Conservation (phyloP, 176 grass and related monocot genomes). For the Oryza nivara region DNA sequence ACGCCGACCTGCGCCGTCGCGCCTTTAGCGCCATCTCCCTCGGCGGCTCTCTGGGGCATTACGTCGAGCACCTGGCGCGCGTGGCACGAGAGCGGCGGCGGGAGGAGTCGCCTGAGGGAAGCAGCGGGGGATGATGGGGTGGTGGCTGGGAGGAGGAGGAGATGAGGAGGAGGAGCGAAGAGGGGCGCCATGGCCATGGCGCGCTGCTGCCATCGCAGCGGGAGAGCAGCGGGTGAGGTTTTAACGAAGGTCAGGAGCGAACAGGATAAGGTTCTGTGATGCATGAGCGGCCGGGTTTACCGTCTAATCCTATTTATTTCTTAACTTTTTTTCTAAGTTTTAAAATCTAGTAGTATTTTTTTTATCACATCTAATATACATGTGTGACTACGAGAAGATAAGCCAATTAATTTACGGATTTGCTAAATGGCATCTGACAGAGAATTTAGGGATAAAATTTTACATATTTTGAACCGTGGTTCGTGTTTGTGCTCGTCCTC, state of each 20-base stretch:
- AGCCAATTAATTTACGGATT: too few relatives aligned
- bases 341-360: too few relatives aligned
- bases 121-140: neutral
- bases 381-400: too few relatives aligned
- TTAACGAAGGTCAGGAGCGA: neutral
- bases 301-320: too few relatives aligned
- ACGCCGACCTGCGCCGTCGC: neutral
- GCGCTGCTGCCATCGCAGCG: constrained; percentile 49
- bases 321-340: too few relatives aligned
- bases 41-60: neutral
- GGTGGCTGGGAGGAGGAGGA: neutral
- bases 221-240: constrained; percentile 23
- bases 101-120: neutral
- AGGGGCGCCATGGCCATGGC: constrained; percentile 46
- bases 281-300: too few relatives aligned
- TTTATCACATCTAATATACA: too few relatives aligned
- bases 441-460: too few relatives aligned
- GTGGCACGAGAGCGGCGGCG: neutral
- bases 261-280: constrained; percentile 32
- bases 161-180: constrained; percentile 24
- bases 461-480: accelerated
- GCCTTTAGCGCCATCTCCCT: neutral
- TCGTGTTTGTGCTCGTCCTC: too few relatives aligned
- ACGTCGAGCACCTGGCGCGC: constrained; percentile 20
- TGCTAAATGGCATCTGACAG: too few relatives aligned